These are phyloP conservation scores for Prunus persica DNA, from an alignment of 306 rosid genomes.

Conservation along the genomic window DNA sequence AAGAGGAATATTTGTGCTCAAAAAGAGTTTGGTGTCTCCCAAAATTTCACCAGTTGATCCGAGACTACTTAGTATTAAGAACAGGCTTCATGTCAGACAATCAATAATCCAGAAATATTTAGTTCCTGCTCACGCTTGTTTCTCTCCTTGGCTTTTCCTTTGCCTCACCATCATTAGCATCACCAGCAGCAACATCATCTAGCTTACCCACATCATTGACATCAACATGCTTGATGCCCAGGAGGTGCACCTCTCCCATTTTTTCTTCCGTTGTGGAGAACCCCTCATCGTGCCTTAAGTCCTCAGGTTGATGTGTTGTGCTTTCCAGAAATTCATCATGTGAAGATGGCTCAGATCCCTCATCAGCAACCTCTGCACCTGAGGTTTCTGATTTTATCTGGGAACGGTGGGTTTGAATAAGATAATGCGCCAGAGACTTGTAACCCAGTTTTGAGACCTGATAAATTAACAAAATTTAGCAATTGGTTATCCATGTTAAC, in stretches of 20 bases:
- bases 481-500: not conserved
- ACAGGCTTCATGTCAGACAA: not conserved
- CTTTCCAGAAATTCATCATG: not conserved
- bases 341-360: not conserved
- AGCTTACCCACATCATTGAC: not conserved
- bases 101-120: not conserved
- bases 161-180: constrained; percentile 1
- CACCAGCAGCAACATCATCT: not conserved
- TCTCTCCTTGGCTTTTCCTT: constrained; percentile 8
- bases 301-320: too few relatives aligned
- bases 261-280: too few relatives aligned
- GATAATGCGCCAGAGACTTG: constrained; percentile 57
- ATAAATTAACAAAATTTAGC: not conserved
- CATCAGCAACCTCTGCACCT: constrained; percentile 12
- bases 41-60: not conserved
- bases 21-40: not conserved
- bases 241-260: too few relatives aligned
- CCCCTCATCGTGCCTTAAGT: too few relatives aligned
- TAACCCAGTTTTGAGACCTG: constrained; percentile 41
- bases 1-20: not conserved
- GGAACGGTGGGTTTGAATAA: constrained; percentile 34
- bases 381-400: constrained; percentile 9
- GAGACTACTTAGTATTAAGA: not conserved
- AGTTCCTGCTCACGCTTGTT: constrained; percentile 3
- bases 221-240: not conserved